These are phyloP conservation scores for Micractinium sp. DNA, from an alignment of 139 green algal genomes.

Conservation along the genomic window DNA sequence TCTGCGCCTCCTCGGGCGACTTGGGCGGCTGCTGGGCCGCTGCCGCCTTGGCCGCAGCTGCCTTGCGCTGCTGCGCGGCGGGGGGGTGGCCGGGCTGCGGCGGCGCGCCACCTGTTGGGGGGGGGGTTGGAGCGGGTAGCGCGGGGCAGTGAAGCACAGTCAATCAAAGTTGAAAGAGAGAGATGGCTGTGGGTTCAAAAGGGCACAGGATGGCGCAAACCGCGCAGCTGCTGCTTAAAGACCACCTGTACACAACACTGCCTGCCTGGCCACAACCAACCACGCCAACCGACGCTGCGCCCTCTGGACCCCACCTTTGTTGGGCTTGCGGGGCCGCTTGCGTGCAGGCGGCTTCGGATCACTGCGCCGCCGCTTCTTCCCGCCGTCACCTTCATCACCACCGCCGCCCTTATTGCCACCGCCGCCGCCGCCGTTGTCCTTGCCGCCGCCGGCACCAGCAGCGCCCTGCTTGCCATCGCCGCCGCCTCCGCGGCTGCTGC, in stretches of 20 bases:
- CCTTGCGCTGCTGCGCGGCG: background rate
- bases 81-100: background rate
- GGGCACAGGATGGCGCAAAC: too few relatives aligned
- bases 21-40: background rate
- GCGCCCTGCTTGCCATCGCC: background rate
- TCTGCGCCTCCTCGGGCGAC: conserved; percentile 3
- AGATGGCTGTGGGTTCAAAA: too few relatives aligned
- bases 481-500: background rate
- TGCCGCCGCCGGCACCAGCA: conserved; percentile 1
- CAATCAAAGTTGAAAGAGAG: too few relatives aligned
- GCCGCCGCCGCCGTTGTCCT: background rate
- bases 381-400: background rate
- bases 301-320: background rate
- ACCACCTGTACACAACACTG: too few relatives aligned
- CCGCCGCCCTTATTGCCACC: background rate
- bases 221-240: too few relatives aligned
- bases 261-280: background rate
- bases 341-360: background rate
- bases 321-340: conserved; percentile 28
- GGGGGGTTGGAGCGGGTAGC: background rate
- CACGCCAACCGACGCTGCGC: background rate
- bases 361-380: conserved; percentile 16
- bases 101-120: background rate
- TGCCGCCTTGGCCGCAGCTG: background rate
- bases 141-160: too few relatives aligned